Percentiles rank a stretch among this genome's conserved stretches.
These are phyloP conservation scores for Aegilops bicornis DNA, from an alignment of 176 grass and related monocot genomes.

Conservation along the genomic window DNA sequence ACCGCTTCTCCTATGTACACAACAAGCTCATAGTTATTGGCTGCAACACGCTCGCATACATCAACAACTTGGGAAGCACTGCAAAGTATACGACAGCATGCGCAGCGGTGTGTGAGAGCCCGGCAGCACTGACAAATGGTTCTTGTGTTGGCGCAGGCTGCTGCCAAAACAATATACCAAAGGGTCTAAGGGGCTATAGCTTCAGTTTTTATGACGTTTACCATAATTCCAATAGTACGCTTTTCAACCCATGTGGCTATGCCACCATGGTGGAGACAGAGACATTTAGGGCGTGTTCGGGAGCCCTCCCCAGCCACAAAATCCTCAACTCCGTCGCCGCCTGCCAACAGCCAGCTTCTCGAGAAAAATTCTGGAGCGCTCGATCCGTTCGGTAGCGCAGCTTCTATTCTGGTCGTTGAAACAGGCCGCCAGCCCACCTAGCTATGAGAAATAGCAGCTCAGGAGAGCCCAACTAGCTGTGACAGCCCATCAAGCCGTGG, in stretches of 20 bases:
- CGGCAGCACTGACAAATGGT: background rate
- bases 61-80: background rate
- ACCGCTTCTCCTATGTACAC: background rate
- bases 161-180: background rate
- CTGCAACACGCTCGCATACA: background rate
- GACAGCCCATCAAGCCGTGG: too few species aligned
- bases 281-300: background rate
- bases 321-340: too few species aligned
- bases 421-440: too few species aligned
- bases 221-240: background rate
- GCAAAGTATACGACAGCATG: background rate
- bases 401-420: too few species aligned
- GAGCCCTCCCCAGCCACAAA: too few species aligned
- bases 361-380: too few species aligned
- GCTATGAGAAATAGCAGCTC: too few species aligned
- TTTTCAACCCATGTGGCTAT: constrained; percentile 20
- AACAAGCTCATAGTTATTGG: constrained; percentile 30
- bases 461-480: too few species aligned
- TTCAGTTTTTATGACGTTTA: background rate
- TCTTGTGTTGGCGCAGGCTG: background rate
- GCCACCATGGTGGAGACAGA: background rate
- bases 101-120: background rate
- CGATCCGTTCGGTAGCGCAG: too few species aligned
- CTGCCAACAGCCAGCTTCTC: too few species aligned
- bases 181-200: background rate